Conservation (phyloP, 1,284 basidiomycete genomes). For the Austroboletus niveus region DNA sequence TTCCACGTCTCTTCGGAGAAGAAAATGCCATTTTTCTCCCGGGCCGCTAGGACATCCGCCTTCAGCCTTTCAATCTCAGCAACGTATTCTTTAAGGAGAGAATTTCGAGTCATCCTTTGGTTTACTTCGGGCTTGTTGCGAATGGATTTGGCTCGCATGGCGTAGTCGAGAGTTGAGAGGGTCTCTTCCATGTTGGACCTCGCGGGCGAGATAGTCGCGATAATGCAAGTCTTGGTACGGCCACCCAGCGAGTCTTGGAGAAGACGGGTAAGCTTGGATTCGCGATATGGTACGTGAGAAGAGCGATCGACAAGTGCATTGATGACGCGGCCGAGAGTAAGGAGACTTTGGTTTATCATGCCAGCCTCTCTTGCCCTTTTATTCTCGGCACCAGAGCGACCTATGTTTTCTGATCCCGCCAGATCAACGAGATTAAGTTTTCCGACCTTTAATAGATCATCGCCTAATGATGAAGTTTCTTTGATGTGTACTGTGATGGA, state of each 20-base stretch:
- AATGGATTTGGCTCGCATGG: constrained; percentile 94
- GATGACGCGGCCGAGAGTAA: constrained; percentile 96
- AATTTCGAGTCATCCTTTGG: constrained; percentile 89
- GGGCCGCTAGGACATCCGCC: constrained; percentile 83
- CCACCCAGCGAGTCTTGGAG: constrained; percentile 99
- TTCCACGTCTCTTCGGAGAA: constrained; percentile 88
- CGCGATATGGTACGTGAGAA: constrained; percentile 91
- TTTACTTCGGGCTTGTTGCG: constrained; percentile 96
- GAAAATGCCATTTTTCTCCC: constrained; percentile 94
- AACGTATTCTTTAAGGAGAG: constrained; percentile 92
- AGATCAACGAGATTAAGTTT: constrained; percentile 98
- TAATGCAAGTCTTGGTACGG: constrained; percentile 96
- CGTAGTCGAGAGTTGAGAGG: constrained; percentile 96
- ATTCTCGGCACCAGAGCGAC: constrained; percentile 93
- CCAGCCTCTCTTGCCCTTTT: constrained; percentile 95
- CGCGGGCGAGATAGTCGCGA: constrained; percentile 93
- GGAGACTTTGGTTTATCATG: constrained; percentile 97
- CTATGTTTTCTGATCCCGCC: constrained; percentile 98
- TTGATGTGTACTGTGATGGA: constrained; percentile 94
- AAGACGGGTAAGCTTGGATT: constrained; percentile 93
- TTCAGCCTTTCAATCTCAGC: constrained; percentile 95
- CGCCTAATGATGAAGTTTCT: constrained; percentile 74
- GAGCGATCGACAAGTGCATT: constrained; percentile 94
- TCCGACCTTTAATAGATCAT: constrained; percentile 90
- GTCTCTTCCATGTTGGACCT: constrained; percentile 96